Base-by-base conservation (phyloP, 768 basidiomycete genomes). In the Boletus vinaceobasis region DNA sequence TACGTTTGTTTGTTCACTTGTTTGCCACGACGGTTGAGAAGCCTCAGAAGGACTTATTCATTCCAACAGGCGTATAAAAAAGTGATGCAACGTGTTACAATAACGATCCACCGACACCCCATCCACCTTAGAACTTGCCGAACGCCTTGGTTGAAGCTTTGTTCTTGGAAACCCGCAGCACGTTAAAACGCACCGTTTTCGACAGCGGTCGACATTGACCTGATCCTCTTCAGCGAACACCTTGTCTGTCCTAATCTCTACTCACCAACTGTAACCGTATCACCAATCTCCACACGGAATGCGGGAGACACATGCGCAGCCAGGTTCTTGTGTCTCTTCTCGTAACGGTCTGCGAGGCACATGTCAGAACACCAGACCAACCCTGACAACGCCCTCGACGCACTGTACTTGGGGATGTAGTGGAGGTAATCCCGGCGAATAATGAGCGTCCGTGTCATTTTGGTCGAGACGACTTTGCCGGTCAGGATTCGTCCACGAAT, bases 101-200 rank as follows among this genome's bases (percentile, higher is more conserved):
- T 57, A 55, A 23, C 9, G 26, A 50, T 35, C 1, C n/a, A 33
- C 29, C 43, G 17, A 48, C 13, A 32, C 50, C 50, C 47, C 10
- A 21, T 46, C 48, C 47, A 23, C 43, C 65, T 75, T 74, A 93
- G 80, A 98, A 98, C 85, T 98, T 98, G 77, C 85, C 83, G 79
- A 98, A 98, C 48, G 89, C 79, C 82, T 96, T 97, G 55, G 84
- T 74, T 33, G 92, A 71, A 11, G 92, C 93, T 84, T 94, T 95
- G 85, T 77, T 94, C 86, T 89, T 93, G 61, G 85, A 73, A 74
- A 99, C 96, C 67, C 95, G 89, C 71, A 98, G 75, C 55, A 99
- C 97, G 77, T 99, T 99, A 88, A 99, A 99, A 48, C 97, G 91
- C 68, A 98, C 93, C 33, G 96, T 98, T 78, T 99, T 99, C 58